Conservation (phyloP, 352 stramenopile genomes). For the Globisporangium iwayamae region DNA sequence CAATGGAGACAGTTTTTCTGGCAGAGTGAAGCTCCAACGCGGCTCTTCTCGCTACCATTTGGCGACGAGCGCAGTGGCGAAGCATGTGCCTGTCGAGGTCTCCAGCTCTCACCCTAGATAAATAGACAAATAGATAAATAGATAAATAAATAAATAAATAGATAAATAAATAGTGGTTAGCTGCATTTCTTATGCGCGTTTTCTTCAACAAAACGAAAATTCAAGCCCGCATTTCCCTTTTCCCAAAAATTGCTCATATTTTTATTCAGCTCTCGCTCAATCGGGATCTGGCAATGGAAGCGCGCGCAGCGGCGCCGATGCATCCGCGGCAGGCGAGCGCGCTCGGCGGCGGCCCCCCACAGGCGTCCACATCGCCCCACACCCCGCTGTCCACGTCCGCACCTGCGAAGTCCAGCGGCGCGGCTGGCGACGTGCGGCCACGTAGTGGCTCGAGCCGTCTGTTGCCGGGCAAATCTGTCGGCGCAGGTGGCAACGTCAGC, state of each 20-base stretch:
- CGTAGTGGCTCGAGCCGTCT: conserved; percentile 15
- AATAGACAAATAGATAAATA: no score
- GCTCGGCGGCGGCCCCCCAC: not conserved
- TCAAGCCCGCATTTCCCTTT: not conserved
- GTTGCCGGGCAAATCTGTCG: not conserved
- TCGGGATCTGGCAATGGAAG: conserved; percentile 3
- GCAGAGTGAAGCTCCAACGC: not conserved
- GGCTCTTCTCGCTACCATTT: no score
- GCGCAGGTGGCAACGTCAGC: not conserved
- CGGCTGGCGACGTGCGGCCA: conserved; percentile 5
- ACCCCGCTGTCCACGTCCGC: not conserved
- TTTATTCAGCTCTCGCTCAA: not conserved
- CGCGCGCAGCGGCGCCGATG: not conserved
- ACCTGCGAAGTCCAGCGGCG: not conserved
- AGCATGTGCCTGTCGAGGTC: no score
- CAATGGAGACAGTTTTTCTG: not conserved
- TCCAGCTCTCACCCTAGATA: no score
- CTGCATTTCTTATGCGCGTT: no score
- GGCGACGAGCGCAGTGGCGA: no score
- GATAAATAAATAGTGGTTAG: no score
- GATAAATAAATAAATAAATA: no score
- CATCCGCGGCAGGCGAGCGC: not conserved
- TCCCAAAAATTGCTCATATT: not conserved
- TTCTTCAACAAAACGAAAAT: no score
- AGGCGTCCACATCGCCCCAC: not conserved